Evolutionary conservation across 257 asterid species (phyloP), one percentile per base, ranked within the genome.

Genomic region (Salvia miltiorrhiza): DNA sequence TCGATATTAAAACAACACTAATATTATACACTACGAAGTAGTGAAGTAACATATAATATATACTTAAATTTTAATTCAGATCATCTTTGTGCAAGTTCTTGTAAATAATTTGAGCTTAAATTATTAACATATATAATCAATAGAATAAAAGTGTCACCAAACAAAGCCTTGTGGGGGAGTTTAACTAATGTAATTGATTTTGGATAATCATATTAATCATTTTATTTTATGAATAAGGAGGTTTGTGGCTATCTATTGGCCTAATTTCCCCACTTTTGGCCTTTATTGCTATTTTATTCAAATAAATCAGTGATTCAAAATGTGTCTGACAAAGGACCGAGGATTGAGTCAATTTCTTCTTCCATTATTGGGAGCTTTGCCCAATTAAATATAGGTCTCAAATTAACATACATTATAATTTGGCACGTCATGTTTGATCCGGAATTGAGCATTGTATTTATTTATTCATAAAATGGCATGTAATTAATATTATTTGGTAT

Each of bases 361-460:
- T 79, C 84, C 70, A 79, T 79, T 79, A 72, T 71, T 75, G 84
- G 70, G 58, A 56, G 70, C 67, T 54, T 69, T 52, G 2, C 63
- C 79, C 63, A 71, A 66, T 75, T 61, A 52, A 73, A 43, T 73
- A 65, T 37, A 21, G 12, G 33, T 35, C 47, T 32, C 4, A 61
- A 41, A 49, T 21, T 35, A 47, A 63, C 30, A 11, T 20, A 68
- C n/a, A 33, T 28, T 60, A 19, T 58, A 66, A 49, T 33, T 33
- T 40, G 65, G 41, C 48, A 40, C 41, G 40, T 40, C 70, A 41
- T 49, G 56, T 41, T 65, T 33, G 43, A 21, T 72, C 67, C 58
- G 58, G n/a, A 60, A 62, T 19, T 47, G 62, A 43, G 57, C 10
- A 33, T 55, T 44, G 6, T 28, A 45, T 3, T 47, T n/a, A n/a